A percentile compares a stretch with the other conserved stretches of the same genome.
Evolutionary conservation across 176 grass and related monocot species (phyloP).

Genomic region (Paspalum notatum): DNA sequence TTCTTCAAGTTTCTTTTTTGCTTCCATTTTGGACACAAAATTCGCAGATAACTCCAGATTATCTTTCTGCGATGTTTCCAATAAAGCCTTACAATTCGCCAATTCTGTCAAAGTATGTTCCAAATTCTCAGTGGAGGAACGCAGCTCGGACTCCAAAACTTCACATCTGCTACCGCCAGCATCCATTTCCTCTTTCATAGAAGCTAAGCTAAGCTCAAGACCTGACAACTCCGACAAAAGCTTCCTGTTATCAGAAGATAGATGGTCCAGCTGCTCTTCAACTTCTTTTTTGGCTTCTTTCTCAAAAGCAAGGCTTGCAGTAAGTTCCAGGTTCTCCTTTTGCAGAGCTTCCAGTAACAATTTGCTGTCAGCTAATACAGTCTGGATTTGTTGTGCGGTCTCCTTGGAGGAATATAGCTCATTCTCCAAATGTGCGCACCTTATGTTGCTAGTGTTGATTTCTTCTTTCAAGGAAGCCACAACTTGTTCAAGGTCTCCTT

Average conservation of each 20-base stretch:
- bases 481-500: constrained; percentile 58
- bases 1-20: constrained; percentile 61
- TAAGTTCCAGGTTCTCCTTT: constrained; percentile 63
- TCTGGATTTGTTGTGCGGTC: constrained; percentile 40
- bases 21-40: constrained; percentile 41
- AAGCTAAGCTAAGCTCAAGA: constrained; percentile 58
- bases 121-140: constrained; percentile 51
- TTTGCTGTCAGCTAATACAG: constrained; percentile 57
- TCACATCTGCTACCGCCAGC: constrained; percentile 42
- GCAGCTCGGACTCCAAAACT: constrained; percentile 53
- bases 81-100: constrained; percentile 46
- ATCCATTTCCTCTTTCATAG: constrained; percentile 53
- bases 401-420: constrained; percentile 56
- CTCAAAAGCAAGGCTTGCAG: constrained; percentile 49
- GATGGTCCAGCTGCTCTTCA: constrained; percentile 53
- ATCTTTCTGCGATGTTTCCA: constrained; percentile 56
- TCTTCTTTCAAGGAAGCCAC: constrained; percentile 51
- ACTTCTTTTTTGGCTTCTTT: constrained; percentile 56
- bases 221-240: constrained; percentile 52
- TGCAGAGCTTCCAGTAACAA: constrained; percentile 59
- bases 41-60: constrained; percentile 51
- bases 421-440: constrained; percentile 56
- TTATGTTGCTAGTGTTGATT: constrained; percentile 46
- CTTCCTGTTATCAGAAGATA: constrained; percentile 56
- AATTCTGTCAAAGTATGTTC: constrained; percentile 52